Evolutionary conservation across 257 asterid genomes (phyloP).

Genomic region (Lycium ferocissimum): DNA sequence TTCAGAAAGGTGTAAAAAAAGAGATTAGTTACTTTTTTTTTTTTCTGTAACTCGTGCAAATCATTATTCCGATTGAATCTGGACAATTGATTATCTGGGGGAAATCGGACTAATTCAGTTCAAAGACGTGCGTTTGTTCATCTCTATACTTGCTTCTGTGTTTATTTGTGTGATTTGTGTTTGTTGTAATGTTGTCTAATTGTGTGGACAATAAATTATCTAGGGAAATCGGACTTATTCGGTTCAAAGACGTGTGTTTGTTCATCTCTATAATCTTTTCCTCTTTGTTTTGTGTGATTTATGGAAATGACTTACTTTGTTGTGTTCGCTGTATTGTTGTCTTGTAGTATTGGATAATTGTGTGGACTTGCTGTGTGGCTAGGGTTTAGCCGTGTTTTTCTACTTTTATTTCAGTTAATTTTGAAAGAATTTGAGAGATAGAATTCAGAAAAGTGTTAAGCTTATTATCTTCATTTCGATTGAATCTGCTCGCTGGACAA

Average conservation of each 20-base stretch:
- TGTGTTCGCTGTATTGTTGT: conserved; percentile 21
- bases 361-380: neutral
- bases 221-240: neutral
- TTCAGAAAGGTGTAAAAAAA: neutral
- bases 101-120: conserved; percentile 83
- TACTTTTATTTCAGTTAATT: neutral
- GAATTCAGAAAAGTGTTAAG: neutral
- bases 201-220: neutral
- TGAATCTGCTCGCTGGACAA: too few relatives aligned
- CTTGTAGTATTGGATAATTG: neutral
- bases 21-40: neutral
- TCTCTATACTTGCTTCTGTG: neutral
- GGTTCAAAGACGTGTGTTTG: neutral
- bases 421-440: conserved; percentile 7
- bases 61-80: too few relatives aligned
- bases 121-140: conserved; percentile 60
- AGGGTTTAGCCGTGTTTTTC: neutral
- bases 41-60: neutral
- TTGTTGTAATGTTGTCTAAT: neutral
- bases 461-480: neutral
- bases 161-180: neutral
- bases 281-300: conserved; percentile 1
- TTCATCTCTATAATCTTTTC: neutral
- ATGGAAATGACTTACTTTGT: neutral
- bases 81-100: conserved; percentile 47